Conservation (phyloP, 208 protist species). For the Trypanosoma platydactyli region DNA sequence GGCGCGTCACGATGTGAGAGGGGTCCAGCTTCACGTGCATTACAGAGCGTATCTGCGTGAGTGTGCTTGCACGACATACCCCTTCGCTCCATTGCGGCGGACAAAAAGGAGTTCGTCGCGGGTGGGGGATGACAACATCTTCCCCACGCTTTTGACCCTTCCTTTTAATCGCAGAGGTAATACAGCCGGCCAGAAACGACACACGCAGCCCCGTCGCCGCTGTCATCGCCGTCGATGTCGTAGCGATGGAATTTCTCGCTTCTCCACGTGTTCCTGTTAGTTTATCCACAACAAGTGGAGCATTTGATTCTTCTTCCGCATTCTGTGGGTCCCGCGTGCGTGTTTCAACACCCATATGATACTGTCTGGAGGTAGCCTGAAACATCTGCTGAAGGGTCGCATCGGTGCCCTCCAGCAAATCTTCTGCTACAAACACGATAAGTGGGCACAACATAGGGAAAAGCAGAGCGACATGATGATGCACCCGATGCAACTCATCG, state of each 20-base stretch:
- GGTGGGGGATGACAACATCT: background rate
- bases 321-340: background rate
- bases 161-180: background rate
- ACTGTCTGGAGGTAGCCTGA: background rate
- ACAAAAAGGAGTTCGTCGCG: conserved; percentile 24
- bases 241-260: background rate
- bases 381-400: conserved; percentile 12
- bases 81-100: conserved; percentile 1
- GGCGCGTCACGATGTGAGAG: background rate
- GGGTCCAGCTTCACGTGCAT: conserved; percentile 14
- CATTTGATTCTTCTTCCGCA: background rate
- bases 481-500: conserved; percentile 27
- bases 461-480: conserved; percentile 5
- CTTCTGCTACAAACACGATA: conserved; percentile 19
- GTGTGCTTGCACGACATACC: background rate
- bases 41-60: conserved; percentile 12
- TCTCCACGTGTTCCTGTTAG: background rate
- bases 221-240: too few species aligned
- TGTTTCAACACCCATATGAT: background rate
- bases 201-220: conserved; percentile 20
- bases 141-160: background rate
- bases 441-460: conserved; percentile 4
- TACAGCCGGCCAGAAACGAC: conserved; percentile 3
- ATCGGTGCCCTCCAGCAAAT: conserved; percentile 13
- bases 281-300: conserved; percentile 4